These are phyloP conservation scores for Salmacisia buchloeana DNA, from an alignment of 1,284 basidiomycete species.

Conservation along the genomic window DNA sequence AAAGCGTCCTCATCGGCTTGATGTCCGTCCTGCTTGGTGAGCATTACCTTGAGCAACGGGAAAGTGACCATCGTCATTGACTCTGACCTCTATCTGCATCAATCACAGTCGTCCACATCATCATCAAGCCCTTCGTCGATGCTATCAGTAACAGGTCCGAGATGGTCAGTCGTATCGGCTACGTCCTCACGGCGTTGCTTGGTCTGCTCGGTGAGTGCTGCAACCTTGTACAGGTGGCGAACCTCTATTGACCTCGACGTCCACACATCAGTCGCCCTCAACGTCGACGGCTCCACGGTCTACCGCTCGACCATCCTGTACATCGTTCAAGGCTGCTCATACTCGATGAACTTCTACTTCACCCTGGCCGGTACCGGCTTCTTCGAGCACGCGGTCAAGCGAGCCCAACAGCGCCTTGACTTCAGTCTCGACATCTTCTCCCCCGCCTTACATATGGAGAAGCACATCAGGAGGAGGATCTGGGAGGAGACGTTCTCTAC, in stretches of 20 bases:
- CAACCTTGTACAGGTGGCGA: too few relatives aligned
- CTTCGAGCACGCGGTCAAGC: slow-evolving; percentile 51
- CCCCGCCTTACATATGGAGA: slow-evolving; percentile 64
- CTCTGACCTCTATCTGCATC: not conserved
- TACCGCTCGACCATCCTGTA: slow-evolving; percentile 42
- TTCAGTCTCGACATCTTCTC: slow-evolving; percentile 77
- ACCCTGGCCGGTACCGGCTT: slow-evolving; percentile 24
- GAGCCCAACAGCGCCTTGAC: slow-evolving; percentile 63
- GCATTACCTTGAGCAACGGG: not conserved
- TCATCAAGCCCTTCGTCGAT: slow-evolving; percentile 64
- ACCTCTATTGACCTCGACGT: not conserved
- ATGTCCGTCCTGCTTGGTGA: slow-evolving; percentile 60
- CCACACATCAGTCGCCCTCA: slow-evolving; percentile 33
- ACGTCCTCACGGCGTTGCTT: slow-evolving; percentile 62
- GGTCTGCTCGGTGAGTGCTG: slow-evolving; percentile 56
- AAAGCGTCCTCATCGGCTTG: slow-evolving; percentile 61
- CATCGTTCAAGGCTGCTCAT: slow-evolving; percentile 24
- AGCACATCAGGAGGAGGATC: slow-evolving; percentile 68
- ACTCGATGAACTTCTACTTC: slow-evolving; percentile 42
- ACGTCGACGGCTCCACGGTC: slow-evolving; percentile 32
- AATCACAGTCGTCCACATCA: slow-evolving; percentile 57
- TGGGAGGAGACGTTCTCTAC: slow-evolving; percentile 74
- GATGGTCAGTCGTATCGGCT: slow-evolving; percentile 67
- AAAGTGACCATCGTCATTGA: not conserved
- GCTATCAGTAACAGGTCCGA: slow-evolving; percentile 71